Base-by-base conservation (phyloP, 2,329 filamentous ascomycete genomes). In the Curvularia sp. region DNA sequence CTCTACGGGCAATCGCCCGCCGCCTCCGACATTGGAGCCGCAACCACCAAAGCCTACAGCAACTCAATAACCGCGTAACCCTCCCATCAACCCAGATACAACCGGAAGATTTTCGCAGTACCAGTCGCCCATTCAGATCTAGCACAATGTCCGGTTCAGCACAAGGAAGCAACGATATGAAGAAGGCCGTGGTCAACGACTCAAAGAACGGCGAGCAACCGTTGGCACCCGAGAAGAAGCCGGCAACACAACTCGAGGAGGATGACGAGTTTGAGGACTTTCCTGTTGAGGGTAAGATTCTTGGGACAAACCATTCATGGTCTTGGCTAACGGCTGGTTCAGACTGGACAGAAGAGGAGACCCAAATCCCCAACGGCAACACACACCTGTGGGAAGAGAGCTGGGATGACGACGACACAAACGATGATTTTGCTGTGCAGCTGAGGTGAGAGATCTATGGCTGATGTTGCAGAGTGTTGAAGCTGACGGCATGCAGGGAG, bases 231-330 rank as follows among this genome's bases (percentile, higher is more conserved):
- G 81, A 83, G 66, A 82, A 87, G 75, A 89, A 90, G 78, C 83
- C 87, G 58, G 78, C 83, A 54, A 82, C 89, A 33, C 86, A 90
- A 58, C 85, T 98, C 28, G 95, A 97, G 78, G 95, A 99, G 78
- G 95, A 99, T 75, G 95, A 99, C 78, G 95, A 99, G 82, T 99
- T 99, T 73, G 95, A 99, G 77, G 95, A 99, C 78, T 99, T 99
- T 75, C 95, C 95, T 26, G 91, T 96, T 56, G 94, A 99, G 81
- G 93, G 95, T 97, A 80, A 8, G 57, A 30, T 7, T 12, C 4
- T 6, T 7, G 4, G 12, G 6, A 5, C 2, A 13, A 28, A n/a
- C 7, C 6, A 5, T 15, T 18, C 15, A n/a, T 43, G 1, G 15
- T 20, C n/a, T 8, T 50, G 18, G 53, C 66, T 70, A 30, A 72